Evolutionary conservation across 331 rosid genomes (phyloP), one percentile per base, ranked within the genome.

Genomic region (Pyracantha coccinea): DNA sequence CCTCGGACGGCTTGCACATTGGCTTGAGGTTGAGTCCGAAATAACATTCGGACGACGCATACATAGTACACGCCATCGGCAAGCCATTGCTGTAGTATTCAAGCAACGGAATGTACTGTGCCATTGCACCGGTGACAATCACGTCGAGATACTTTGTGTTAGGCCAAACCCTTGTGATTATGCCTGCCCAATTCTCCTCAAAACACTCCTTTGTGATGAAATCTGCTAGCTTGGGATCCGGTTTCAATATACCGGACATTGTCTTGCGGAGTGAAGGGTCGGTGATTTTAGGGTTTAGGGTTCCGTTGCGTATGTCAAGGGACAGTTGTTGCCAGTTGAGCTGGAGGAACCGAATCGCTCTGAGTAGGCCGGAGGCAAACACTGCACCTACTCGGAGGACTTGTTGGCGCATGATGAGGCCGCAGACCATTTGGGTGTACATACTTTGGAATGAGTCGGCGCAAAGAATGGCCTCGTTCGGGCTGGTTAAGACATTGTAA

Each of bases 51-150:
- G 99, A 94, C 1, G 99, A 94, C 0, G 97, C 99, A 68, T 91
- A 94, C 97, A 92, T 92, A 45, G 99, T 94, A 68, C 99, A 90
- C 24, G 90, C 86, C 68, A 82, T 83, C 0, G 99, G 99, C 7
- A 91, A 72, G 4, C 89, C 87, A 6, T 87, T 88, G 50, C 97
- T 87, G 77, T 87, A 94, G 63, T 83, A 88, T 45, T 94, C 97
- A 1, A 94, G 90, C 0, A 91, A 90, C 1, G 92, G 96, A 75
- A 92, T 92, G 60, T 94, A 94, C 81, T 94, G 99, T 69, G 97
- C 93, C 99, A 94, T 91, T 55, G 99, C 99, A 31, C 99, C 99
- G 0, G 97, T 94, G 12, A 94, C 97, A 15, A 94, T 90, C 32
- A 94, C 99, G 0, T 94, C 99, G 0, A 94, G 92, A 66, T 87